A percentile compares a stretch with the other conserved stretches of the same genome.
These are phyloP conservation scores for Triticum timopheevii DNA, from an alignment of 176 grass and related monocot genomes.

Conservation along the genomic window DNA sequence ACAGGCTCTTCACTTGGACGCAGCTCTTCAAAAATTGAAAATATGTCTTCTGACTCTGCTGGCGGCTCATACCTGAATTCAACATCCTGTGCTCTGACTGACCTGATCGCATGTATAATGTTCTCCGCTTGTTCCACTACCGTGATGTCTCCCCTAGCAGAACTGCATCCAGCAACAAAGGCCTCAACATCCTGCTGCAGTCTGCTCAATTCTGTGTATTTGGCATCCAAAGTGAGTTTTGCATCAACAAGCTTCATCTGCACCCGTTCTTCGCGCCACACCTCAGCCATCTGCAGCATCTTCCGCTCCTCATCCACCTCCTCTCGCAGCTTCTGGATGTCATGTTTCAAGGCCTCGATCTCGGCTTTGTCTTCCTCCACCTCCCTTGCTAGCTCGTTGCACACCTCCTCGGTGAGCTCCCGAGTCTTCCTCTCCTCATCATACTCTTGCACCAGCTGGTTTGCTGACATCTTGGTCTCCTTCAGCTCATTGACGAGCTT, in stretches of 20 bases:
- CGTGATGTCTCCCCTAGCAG: constrained; percentile 44
- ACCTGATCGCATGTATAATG: constrained; percentile 55
- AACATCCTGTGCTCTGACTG: constrained; percentile 49
- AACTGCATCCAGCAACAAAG: constrained; percentile 46
- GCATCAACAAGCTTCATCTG: constrained; percentile 98
- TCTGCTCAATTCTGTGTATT: constrained; percentile 63
- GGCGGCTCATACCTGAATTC: constrained; percentile 82
- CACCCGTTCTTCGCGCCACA: constrained; percentile 95
- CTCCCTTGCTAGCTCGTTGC: constrained; percentile 89
- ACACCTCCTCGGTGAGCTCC: constrained; percentile 86
- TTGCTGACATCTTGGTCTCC: constrained; percentile 71
- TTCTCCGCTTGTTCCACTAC: constrained; percentile 62
- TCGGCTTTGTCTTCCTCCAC: constrained; percentile 95
- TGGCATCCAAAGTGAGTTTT: constrained; percentile 83
- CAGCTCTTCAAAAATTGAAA: constrained; percentile 82
- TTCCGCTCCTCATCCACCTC: constrained; percentile 88
- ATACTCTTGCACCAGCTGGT: constrained; percentile 79
- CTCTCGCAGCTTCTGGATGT: constrained; percentile 64
- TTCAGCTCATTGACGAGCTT: constrained; percentile 83
- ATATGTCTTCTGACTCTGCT: constrained; percentile 68
- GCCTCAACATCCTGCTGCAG: constrained; percentile 59
- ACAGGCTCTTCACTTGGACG: constrained; percentile 48
- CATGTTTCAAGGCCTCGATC: constrained; percentile 76
- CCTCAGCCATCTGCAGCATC: constrained; percentile 98
- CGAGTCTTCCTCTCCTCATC: constrained; percentile 78